A percentile compares a stretch with the other conserved stretches of the same genome.
phyloP scores from a whole-genome alignment of 2,329 filamentous ascomycete genomes.

The Falciphora oryzae region DNA sequence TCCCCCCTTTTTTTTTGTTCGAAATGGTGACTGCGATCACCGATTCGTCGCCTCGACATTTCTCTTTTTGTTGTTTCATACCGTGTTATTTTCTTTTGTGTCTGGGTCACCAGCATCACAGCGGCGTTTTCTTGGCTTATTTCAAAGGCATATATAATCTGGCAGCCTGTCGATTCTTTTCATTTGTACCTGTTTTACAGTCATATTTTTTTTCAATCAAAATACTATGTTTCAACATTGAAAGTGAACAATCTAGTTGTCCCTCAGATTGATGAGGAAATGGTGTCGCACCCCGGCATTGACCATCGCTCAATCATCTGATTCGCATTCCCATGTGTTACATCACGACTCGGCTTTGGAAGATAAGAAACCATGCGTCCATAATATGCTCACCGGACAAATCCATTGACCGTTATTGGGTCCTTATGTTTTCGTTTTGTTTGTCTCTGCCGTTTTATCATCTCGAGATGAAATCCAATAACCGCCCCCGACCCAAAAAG shows the following conservation, averaged over 20 bases:
- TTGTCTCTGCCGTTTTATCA: not conserved
- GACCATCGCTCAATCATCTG: too few species aligned
- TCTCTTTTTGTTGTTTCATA: not conserved
- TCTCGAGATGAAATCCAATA: not conserved
- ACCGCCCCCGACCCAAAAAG: not conserved
- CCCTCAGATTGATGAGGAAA: too few species aligned
- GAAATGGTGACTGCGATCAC: too few species aligned
- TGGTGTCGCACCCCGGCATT: too few species aligned
- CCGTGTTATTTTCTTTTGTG: not conserved
- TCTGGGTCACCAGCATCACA: not conserved
- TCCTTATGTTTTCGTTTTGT: constrained; percentile 1
- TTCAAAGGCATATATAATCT: not conserved
- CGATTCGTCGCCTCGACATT: not conserved
- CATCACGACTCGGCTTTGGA: too few species aligned
- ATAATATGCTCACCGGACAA: not conserved
- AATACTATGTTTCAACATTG: not conserved
- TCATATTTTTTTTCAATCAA: not conserved
- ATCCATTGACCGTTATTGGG: not conserved
- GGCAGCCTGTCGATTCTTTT: not conserved
- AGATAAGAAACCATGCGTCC: not conserved
- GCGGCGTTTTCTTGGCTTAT: not conserved
- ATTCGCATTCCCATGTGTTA: too few species aligned
- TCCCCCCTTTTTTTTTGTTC: not conserved
- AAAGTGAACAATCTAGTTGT: too few species aligned
- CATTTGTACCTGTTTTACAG: not conserved